These are phyloP conservation scores for Coniochaeta hoffmannii DNA, from an alignment of 2,329 filamentous ascomycete genomes.

Conservation along the genomic window DNA sequence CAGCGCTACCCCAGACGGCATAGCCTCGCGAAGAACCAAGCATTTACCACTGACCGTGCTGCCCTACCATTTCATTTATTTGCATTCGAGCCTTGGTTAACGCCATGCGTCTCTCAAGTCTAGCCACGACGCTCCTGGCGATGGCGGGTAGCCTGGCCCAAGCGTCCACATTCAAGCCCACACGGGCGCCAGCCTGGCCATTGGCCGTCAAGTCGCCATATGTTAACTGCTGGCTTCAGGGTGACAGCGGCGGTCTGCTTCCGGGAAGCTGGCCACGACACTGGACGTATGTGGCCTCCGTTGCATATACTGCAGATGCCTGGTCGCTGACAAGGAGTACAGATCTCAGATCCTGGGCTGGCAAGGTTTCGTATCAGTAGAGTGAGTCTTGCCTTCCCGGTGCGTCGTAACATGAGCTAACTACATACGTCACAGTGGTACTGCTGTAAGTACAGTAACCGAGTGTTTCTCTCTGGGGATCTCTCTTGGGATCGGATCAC, in stretches of 20 bases:
- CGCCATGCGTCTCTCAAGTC: constrained; percentile 1
- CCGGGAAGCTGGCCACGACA: constrained; percentile 63
- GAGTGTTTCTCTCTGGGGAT: too few relatives aligned
- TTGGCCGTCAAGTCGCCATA: constrained; percentile 71
- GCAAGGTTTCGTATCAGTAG: constrained; percentile 51
- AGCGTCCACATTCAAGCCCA: constrained; percentile 19
- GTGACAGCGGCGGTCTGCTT: constrained; percentile 56
- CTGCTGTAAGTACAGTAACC: constrained; percentile 50
- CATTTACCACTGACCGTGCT: neutral
- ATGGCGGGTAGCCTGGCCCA: neutral
- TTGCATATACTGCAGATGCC: neutral
- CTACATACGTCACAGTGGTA: neutral
- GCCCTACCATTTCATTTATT: neutral
- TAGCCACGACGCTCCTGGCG: neutral
- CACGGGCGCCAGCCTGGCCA: constrained; percentile 36
- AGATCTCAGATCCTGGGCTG: constrained; percentile 54
- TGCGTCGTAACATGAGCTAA: neutral
- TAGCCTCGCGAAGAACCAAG: neutral
- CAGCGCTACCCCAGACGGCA: neutral
- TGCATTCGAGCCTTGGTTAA: neutral
- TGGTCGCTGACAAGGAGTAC: constrained; percentile 10
- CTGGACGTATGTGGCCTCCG: constrained; percentile 48
- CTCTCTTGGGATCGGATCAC: too few relatives aligned
- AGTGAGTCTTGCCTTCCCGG: neutral
- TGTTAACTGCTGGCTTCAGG: constrained; percentile 61